Conservation (phyloP, 768 basidiomycete genomes). For the Inosperma sp. region DNA sequence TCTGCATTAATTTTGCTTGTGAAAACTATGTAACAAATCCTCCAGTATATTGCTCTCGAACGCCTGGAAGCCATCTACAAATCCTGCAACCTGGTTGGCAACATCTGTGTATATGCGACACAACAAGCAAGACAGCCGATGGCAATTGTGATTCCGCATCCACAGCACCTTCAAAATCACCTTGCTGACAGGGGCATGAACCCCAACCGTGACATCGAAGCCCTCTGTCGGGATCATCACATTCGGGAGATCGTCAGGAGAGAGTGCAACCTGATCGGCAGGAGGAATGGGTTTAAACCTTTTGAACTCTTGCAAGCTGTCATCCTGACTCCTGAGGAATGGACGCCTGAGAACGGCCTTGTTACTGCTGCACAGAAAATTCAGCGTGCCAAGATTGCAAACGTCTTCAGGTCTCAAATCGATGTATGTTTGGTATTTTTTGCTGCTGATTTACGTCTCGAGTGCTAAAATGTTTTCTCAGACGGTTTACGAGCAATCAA, state of each 20-base stretch:
- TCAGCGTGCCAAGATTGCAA: constrained; percentile 33
- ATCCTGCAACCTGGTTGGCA: constrained; percentile 69
- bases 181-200: constrained; percentile 40
- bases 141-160: constrained; percentile 82
- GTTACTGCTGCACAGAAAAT: constrained; percentile 55
- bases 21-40: not conserved
- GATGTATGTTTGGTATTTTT: constrained; percentile 15
- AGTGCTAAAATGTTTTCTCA: constrained; percentile 4
- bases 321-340: constrained; percentile 77
- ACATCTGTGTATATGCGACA: constrained; percentile 80
- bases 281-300: constrained; percentile 79
- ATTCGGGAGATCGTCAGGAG: constrained; percentile 64
- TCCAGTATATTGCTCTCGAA: constrained; percentile 88
- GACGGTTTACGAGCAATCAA: constrained; percentile 25
- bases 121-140: constrained; percentile 77
- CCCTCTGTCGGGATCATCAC: constrained; percentile 51
- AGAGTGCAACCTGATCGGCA: constrained; percentile 74
- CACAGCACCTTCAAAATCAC: constrained; percentile 60
- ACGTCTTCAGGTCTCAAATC: constrained; percentile 31
- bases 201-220: constrained; percentile 38
- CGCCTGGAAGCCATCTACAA: constrained; percentile 87
- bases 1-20: not conserved
- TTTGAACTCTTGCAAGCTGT: constrained; percentile 76
- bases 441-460: not conserved
- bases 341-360: constrained; percentile 87